A percentile compares a stretch with the other conserved stretches of the same genome.
phyloP scores from a whole-genome alignment of 768 basidiomycete species.

The Lentinus tigrinus region DNA sequence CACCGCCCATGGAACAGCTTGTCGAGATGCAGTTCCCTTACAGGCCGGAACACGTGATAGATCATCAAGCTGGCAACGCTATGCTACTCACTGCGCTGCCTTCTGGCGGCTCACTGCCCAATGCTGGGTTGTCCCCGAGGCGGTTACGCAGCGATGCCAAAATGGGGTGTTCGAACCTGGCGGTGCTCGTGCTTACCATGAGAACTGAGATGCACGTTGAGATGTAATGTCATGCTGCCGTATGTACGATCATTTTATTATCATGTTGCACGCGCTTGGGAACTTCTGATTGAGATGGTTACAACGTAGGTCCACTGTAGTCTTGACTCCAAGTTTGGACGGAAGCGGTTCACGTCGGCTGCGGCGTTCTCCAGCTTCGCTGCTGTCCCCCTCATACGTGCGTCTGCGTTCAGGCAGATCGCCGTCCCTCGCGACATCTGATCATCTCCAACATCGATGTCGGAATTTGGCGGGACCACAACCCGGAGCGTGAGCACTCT shows the following conservation, averaged over 20 bases:
- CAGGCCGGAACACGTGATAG: constrained; percentile 16
- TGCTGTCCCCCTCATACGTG: not conserved
- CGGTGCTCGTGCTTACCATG: constrained; percentile 9
- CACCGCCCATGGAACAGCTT: constrained; percentile 8
- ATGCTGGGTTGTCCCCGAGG: not conserved
- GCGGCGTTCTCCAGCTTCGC: not conserved
- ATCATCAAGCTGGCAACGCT: constrained; percentile 15
- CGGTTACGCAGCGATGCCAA: not conserved
- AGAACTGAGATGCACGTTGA: constrained; percentile 10
- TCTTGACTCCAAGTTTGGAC: constrained; percentile 7
- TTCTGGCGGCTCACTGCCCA: not conserved
- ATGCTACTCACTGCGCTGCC: constrained; percentile 10
- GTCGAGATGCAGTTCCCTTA: constrained; percentile 8
- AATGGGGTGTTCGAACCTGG: not conserved
- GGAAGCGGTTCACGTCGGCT: constrained; percentile 12
- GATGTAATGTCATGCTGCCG: not conserved
- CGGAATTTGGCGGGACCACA: not conserved
- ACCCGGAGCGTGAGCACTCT: constrained; percentile 3
- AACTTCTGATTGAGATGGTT: constrained; percentile 15
- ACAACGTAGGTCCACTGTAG: constrained; percentile 9
- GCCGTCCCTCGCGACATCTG: constrained; percentile 34
- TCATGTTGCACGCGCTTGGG: constrained; percentile 2
- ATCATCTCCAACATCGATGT: constrained; percentile 25
- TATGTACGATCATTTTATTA: constrained; percentile 15
- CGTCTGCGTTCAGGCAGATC: constrained; percentile 17